Evolutionary conservation across 2,329 filamentous ascomycete species (phyloP), one percentile per base, ranked within the genome.

Genomic region (Tolypocladium amazonense): DNA sequence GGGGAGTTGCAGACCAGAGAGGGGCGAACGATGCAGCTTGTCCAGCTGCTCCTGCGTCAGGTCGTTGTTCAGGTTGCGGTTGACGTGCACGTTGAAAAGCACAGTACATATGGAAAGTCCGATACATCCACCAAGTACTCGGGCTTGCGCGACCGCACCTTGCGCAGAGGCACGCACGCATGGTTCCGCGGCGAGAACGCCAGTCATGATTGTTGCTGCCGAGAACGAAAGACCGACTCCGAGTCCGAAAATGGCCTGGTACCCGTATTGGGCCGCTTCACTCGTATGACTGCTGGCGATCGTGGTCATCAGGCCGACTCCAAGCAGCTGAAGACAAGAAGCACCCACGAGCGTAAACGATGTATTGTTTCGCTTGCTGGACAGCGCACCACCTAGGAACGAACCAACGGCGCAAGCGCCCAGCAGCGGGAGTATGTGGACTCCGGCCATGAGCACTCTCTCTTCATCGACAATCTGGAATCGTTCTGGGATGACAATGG

Each of bases 41-140:
- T 70, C 68, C n/a, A 80, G 67, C 58, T 80, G 73, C 14, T 67
- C 61, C 4, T 67, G 58, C 14, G 72, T 72, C 59, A 81, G 66
- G 37, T 69, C 63, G 33, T 64, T 63, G 15, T 69, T 65, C 14
- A 82, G 70, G 41, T 73, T 68, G 35, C 64, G 63, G 53, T 76
- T 72, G 50, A 77, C 73, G 58, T 75, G 73, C 38, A 69, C 65
- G 65, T 83, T 83, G 69, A 85, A 81, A 14, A 87, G 75, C 18
- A 84, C 78, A n/a, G 81, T 85, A 63, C 83, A 84, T 30, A 80
- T 69, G 0, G 83, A 79, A 52, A 87, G 75, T 1, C 84, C 84
- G 35, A 86, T 75, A 43, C 81, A 81, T 3, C 84, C 84, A 1
- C 84, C 84, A 2, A 87, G 71, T 0, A 86, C 80, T 18, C 84